Evolutionary conservation across 1,139 yeast genomes (phyloP), one percentile per base, ranked within the genome.

Genomic region (Scheffersomyces parashehatae): DNA sequence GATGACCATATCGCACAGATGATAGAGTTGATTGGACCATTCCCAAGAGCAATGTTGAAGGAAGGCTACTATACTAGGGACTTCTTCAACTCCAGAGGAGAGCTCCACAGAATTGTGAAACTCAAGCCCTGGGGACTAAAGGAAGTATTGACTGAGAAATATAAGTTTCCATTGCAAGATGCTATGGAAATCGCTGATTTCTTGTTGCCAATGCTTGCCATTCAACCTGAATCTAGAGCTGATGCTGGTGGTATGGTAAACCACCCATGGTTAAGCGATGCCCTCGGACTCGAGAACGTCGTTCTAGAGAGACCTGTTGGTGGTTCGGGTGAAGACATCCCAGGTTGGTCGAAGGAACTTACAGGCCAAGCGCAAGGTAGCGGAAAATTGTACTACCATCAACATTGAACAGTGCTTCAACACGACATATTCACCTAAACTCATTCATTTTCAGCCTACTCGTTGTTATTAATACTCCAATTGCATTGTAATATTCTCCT

Each of bases 201-300:
- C 53, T 67, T 89, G 48, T 60, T 75, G 42, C 93, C 95, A 14
- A 85, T 89, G 93, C 71, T 89, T 37, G 66, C 76, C 11, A 64
- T 86, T 26, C 83, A 81, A 56, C 96, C 96, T 1, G 82, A 75
- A 51, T 56, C 65, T 34, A 72, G 97, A 42, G 88, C 88, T 15
- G 75, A 70, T 50, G 73, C 75, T 12, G 62, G 65, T 9, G 67
- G 73, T 3, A 68, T 73, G 59, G 60, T 70, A 36, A 60, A 64
- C 35, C 78, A 73, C 49, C 72, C 74, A 11, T 73, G 77, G 77
- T 60, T 73, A 35, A 57, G 63, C 41, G 63, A 62, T 41, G 67
- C 65, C 5, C 47, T 60, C 3, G 65, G 65, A 1, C 53, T 55
- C 40, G 58, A 55, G 32, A 52, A 50, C 38, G 57, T 52, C 5